A percentile compares a stretch with the other conserved stretches of the same genome.
phyloP scores from a whole-genome alignment of 495 filamentous ascomycete genomes.

The Lasiosphaeriaceae sp. region DNA sequence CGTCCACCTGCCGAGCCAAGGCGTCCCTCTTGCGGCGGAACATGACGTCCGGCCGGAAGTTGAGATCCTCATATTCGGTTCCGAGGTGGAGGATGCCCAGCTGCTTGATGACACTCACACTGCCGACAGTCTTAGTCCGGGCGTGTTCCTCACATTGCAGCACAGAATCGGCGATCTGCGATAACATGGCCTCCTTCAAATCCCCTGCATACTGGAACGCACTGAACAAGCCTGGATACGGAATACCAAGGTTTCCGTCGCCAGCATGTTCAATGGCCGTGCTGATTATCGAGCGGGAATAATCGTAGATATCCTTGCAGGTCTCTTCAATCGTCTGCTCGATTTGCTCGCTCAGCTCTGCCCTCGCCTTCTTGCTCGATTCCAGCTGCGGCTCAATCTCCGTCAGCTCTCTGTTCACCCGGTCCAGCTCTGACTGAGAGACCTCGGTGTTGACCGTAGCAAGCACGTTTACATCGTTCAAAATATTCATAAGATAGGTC shows the following conservation, averaged over 20 bases:
- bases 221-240: slow-evolving; percentile 79
- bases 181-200: slow-evolving; percentile 84
- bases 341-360: slow-evolving; percentile 77
- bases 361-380: slow-evolving; percentile 72
- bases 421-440: slow-evolving; percentile 78
- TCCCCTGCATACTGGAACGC: slow-evolving; percentile 94
- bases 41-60: slow-evolving; percentile 88
- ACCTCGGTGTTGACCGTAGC: slow-evolving; percentile 86
- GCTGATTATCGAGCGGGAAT: slow-evolving; percentile 70
- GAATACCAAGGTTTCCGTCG: slow-evolving; percentile 70
- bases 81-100: slow-evolving; percentile 87
- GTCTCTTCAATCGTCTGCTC: slow-evolving; percentile 80
- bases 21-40: slow-evolving; percentile 77
- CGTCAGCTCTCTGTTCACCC: slow-evolving; percentile 72
- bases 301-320: slow-evolving; percentile 76
- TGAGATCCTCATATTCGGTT: slow-evolving; percentile 75
- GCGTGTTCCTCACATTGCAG: slow-evolving; percentile 79
- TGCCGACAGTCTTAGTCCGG: slow-evolving; percentile 67
- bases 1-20: slow-evolving; percentile 76
- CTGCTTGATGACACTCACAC: slow-evolving; percentile 83
- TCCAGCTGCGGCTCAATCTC: slow-evolving; percentile 84
- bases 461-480: slow-evolving; percentile 76
- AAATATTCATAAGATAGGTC: slow-evolving; percentile 91
- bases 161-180: slow-evolving; percentile 76
- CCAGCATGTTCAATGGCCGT: slow-evolving; percentile 70